These are phyloP conservation scores for Sporopachydermia lactativora DNA, from an alignment of 805 yeast genomes.

Conservation along the genomic window DNA sequence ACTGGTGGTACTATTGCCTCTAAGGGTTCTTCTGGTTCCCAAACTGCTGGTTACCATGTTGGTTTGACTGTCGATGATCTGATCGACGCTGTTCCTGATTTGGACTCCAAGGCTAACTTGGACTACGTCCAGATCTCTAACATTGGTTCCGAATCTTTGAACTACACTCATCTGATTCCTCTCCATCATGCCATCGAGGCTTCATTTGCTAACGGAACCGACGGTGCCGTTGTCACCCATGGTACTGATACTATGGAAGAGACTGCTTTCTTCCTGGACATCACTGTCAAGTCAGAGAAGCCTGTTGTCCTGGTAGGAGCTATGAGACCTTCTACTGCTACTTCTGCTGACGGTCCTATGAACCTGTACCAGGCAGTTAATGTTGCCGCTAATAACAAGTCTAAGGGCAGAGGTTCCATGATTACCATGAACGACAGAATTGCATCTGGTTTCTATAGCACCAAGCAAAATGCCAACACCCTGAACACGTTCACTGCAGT, in stretches of 20 bases:
- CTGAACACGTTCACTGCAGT: slow-evolving; percentile 54
- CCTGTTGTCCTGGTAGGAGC: slow-evolving; percentile 61
- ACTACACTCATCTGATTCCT: slow-evolving; percentile 20
- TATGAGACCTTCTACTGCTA: slow-evolving; percentile 60
- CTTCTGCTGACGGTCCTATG: slow-evolving; percentile 63
- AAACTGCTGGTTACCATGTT: slow-evolving; percentile 40
- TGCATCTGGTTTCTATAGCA: slow-evolving; percentile 55
- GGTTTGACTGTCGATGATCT: slow-evolving; percentile 22
- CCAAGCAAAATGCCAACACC: slow-evolving; percentile 57
- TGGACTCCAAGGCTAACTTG: slow-evolving; percentile 26
- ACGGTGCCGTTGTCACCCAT: slow-evolving; percentile 36
- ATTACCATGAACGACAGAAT: slow-evolving; percentile 57
- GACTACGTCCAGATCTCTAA: slow-evolving; percentile 31
- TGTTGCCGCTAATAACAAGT: slow-evolving; percentile 38
- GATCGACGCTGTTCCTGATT: slow-evolving; percentile 26
- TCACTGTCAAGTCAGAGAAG: slow-evolving; percentile 19
- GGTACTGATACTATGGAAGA: slow-evolving; percentile 37
- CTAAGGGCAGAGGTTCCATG: slow-evolving; percentile 43
- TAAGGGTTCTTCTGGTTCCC: slow-evolving; percentile 30
- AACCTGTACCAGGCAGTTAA: slow-evolving; percentile 57
- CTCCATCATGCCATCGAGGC: slow-evolving; percentile 24
- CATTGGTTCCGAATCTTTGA: slow-evolving; percentile 30
- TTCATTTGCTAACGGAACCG: slow-evolving; percentile 17
- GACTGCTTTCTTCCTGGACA: slow-evolving; percentile 34
- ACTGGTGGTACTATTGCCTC: slow-evolving; percentile 52